phyloP scores from a whole-genome alignment of 2,329 filamentous ascomycete genomes.

The Cordyceps sp. region DNA sequence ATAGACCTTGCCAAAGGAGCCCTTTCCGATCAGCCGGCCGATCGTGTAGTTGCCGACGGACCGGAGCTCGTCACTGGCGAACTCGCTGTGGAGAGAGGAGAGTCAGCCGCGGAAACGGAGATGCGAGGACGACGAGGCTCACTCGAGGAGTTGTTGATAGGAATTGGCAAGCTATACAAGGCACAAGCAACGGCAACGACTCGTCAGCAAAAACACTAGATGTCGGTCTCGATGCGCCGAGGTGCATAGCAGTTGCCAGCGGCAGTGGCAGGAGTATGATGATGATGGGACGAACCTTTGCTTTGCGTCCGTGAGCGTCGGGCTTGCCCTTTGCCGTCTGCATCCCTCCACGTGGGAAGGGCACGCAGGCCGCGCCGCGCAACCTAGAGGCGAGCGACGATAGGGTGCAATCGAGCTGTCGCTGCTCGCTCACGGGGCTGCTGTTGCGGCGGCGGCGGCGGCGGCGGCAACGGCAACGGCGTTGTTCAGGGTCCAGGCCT shows the following conservation, averaged over 20 bases:
- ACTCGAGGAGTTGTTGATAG: slow-evolving; percentile 93
- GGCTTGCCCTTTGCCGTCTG: slow-evolving; percentile 37
- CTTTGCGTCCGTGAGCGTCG: slow-evolving; percentile 43
- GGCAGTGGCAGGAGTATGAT: no score
- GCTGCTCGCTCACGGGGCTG: no score
- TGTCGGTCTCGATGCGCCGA: neutral
- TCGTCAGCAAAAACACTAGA: neutral
- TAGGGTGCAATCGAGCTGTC: no score
- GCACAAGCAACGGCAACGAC: neutral
- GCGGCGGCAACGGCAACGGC: no score
- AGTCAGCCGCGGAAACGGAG: neutral
- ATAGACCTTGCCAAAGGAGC: slow-evolving; percentile 97
- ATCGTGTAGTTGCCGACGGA: slow-evolving; percentile 91
- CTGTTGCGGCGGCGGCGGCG: no score
- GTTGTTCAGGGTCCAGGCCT: no score
- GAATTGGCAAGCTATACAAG: slow-evolving; percentile 69
- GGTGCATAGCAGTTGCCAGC: no score
- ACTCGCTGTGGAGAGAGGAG: slow-evolving; percentile 48
- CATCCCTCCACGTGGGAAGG: slow-evolving; percentile 24
- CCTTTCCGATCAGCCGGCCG: slow-evolving; percentile 85
- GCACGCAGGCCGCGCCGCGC: no score
- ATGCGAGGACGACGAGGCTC: slow-evolving; percentile 21
- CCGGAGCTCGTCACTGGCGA: slow-evolving; percentile 77
- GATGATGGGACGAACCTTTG: slow-evolving; percentile 31
- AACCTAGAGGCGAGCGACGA: no score